phyloP scores from a whole-genome alignment of 2,329 filamentous ascomycete genomes.

The Exophiala viscosa region DNA sequence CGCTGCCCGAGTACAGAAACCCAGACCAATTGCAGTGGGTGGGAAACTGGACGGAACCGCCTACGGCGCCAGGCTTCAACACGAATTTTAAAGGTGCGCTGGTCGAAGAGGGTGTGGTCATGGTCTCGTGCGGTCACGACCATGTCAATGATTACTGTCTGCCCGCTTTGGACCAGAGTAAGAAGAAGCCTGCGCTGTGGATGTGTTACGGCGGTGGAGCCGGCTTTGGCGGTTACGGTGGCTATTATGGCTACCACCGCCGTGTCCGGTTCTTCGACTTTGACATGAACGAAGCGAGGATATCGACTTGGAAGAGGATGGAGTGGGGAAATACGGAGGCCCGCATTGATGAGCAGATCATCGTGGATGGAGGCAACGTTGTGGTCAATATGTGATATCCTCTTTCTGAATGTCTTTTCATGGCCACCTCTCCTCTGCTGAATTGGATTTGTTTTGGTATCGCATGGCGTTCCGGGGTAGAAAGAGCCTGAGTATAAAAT shows the following conservation, averaged over 20 bases:
- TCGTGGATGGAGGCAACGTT: constrained; percentile 57
- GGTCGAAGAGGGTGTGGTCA: constrained; percentile 76
- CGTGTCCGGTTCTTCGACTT: constrained; percentile 87
- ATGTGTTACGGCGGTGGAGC: constrained; percentile 96
- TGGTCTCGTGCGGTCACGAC: constrained; percentile 91
- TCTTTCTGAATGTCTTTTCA: background rate
- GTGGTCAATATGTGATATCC: constrained; percentile 31
- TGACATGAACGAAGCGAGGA: constrained; percentile 83
- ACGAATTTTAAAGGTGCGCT: constrained; percentile 89
- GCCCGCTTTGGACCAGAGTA: constrained; percentile 50
- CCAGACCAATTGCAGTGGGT: constrained; percentile 53
- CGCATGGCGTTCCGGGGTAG: constrained; percentile 5
- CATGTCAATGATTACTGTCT: constrained; percentile 97
- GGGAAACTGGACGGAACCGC: constrained; percentile 74
- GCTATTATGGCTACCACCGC: constrained; percentile 80
- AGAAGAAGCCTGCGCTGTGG: constrained; percentile 71
- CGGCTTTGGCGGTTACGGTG: constrained; percentile 92
- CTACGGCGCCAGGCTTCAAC: constrained; percentile 86
- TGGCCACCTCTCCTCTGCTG: background rate
- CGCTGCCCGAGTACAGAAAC: constrained; percentile 79
- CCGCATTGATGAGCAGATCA: constrained; percentile 57
- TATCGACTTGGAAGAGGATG: constrained; percentile 87
- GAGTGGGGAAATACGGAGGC: constrained; percentile 59
- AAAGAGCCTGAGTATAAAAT: no score
- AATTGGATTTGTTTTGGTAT: background rate